These are phyloP conservation scores for Pythium brassicae DNA, from an alignment of 352 stramenopile genomes.

Conservation along the genomic window DNA sequence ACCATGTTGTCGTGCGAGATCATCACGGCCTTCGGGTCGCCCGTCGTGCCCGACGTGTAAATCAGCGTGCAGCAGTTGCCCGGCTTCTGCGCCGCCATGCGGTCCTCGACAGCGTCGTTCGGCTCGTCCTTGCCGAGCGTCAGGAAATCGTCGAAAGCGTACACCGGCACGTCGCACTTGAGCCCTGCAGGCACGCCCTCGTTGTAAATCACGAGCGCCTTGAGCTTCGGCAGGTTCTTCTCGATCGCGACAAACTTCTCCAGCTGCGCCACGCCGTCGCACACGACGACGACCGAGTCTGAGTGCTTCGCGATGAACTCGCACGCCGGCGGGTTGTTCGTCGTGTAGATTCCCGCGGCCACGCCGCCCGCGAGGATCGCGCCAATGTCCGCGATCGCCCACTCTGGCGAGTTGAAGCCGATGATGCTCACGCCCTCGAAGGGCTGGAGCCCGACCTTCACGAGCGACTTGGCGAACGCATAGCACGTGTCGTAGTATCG, in stretches of 20 bases:
- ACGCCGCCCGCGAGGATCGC: slow-evolving; percentile 91
- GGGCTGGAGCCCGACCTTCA: slow-evolving; percentile 62
- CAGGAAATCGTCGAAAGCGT: slow-evolving; percentile 79
- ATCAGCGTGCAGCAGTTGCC: slow-evolving; percentile 90
- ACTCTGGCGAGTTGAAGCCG: slow-evolving; percentile 91
- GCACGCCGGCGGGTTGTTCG: slow-evolving; percentile 89
- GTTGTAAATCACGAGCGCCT: slow-evolving; percentile 94
- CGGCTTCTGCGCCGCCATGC: slow-evolving; percentile 76
- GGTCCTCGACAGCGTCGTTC: slow-evolving; percentile 58
- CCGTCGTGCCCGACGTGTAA: slow-evolving; percentile 95
- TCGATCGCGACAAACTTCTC: slow-evolving; percentile 91
- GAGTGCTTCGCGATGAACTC: slow-evolving; percentile 94
- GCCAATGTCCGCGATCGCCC: slow-evolving; percentile 90
- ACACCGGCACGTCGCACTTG: slow-evolving; percentile 63
- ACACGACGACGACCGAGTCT: slow-evolving; percentile 89
- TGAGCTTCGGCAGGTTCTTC: slow-evolving; percentile 85
- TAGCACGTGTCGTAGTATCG: slow-evolving; percentile 76
- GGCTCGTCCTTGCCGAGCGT: slow-evolving; percentile 61
- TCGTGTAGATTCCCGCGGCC: slow-evolving; percentile 95
- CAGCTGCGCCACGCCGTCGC: slow-evolving; percentile 90
- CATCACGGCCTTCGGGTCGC: slow-evolving; percentile 95
- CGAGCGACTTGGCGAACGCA: slow-evolving; percentile 76
- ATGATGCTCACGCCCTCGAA: slow-evolving; percentile 88
- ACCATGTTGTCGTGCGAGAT: slow-evolving; percentile 94
- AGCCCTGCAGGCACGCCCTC: slow-evolving; percentile 66